Percentiles rank a stretch among this genome's conserved stretches.
These are phyloP conservation scores for Austroboletus eburneus DNA, from an alignment of 768 basidiomycete species.

Conservation along the genomic window DNA sequence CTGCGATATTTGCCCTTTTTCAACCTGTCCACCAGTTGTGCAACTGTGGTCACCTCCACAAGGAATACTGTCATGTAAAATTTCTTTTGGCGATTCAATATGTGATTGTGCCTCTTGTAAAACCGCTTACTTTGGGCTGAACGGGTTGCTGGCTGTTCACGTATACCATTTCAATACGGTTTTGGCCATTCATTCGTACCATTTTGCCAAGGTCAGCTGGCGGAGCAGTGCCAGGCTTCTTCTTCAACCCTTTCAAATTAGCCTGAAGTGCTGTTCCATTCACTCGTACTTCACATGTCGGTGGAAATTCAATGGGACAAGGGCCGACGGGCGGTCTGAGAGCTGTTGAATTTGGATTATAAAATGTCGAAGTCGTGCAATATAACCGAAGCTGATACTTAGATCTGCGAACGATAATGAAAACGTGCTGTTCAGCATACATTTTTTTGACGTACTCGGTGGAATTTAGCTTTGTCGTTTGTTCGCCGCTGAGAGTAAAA, in stretches of 20 bases:
- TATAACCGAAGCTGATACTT: constrained; percentile 82
- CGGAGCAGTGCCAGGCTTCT: constrained; percentile 92
- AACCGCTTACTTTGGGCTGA: constrained; percentile 57
- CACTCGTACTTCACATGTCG: constrained; percentile 86
- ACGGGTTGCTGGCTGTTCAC: constrained; percentile 82
- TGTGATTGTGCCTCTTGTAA: not conserved
- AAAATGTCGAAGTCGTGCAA: constrained; percentile 82
- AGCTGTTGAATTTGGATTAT: constrained; percentile 43
- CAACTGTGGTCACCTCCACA: constrained; percentile 72
- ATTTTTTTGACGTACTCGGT: constrained; percentile 42
- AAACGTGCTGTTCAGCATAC: not conserved
- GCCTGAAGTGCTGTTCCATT: constrained; percentile 66
- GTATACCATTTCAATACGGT: constrained; percentile 84
- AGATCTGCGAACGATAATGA: constrained; percentile 38
- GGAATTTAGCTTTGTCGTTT: constrained; percentile 54
- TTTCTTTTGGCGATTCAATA: constrained; percentile 65
- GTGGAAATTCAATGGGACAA: constrained; percentile 87
- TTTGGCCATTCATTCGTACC: constrained; percentile 41
- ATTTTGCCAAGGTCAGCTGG: constrained; percentile 63
- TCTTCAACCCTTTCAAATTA: constrained; percentile 89
- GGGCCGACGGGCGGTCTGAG: constrained; percentile 51
- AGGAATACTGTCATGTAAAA: constrained; percentile 83
- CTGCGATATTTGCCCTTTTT: constrained; percentile 63
- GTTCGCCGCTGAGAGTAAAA: constrained; percentile 66
- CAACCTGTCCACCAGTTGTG: constrained; percentile 64